Evolutionary conservation across 805 yeast species (phyloP).

Genomic region (Zygosaccharomyces rouxii): DNA sequence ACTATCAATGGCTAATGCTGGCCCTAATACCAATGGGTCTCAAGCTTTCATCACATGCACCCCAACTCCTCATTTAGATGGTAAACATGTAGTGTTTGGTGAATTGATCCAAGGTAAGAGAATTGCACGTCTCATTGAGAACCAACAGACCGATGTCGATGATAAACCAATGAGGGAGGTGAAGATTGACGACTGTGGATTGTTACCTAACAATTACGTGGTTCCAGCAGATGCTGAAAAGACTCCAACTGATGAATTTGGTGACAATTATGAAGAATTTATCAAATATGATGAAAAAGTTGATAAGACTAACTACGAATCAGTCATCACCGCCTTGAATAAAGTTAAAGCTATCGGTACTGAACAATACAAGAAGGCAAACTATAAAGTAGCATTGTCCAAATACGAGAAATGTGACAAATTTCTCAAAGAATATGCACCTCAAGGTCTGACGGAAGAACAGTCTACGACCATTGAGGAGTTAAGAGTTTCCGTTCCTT

Average conservation of each 20-base stretch:
- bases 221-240: slow-evolving; percentile 42
- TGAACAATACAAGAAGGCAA: slow-evolving; percentile 60
- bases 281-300: slow-evolving; percentile 70
- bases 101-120: slow-evolving; percentile 79
- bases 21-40: slow-evolving; percentile 92
- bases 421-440: slow-evolving; percentile 68
- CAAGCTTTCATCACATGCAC: slow-evolving; percentile 93
- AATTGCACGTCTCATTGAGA: slow-evolving; percentile 73
- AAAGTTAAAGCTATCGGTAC: slow-evolving; percentile 77
- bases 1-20: slow-evolving; percentile 95
- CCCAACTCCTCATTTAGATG: slow-evolving; percentile 90
- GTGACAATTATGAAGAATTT: slow-evolving; percentile 74
- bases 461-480: slow-evolving; percentile 47
- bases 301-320: slow-evolving; percentile 53
- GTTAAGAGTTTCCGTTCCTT: slow-evolving; percentile 57
- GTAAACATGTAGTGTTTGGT: slow-evolving; percentile 96
- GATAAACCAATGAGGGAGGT: slow-evolving; percentile 75
- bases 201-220: slow-evolving; percentile 55
- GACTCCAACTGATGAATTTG: slow-evolving; percentile 68
- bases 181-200: slow-evolving; percentile 74
- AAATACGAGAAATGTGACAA: slow-evolving; percentile 72
- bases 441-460: slow-evolving; percentile 48
- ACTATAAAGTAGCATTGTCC: slow-evolving; percentile 49
- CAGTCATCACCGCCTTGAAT: slow-evolving; percentile 62
- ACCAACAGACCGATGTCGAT: slow-evolving; percentile 52